Evolutionary conservation across 2,329 filamentous ascomycete genomes (phyloP).

Genomic region (Triangularia verruculosa): DNA sequence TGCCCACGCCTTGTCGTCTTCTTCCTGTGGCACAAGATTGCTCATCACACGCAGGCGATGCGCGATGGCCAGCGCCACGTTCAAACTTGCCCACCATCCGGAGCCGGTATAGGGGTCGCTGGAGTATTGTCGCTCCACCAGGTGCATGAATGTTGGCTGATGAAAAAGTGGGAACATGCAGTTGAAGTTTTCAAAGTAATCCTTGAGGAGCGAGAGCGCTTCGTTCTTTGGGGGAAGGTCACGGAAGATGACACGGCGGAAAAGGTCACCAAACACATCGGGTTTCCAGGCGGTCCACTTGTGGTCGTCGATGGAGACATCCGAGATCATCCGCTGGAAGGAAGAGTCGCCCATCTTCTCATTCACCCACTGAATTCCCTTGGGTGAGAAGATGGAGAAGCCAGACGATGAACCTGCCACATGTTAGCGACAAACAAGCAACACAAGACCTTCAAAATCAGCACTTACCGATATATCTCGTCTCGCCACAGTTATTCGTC

Average conservation of each 20-base stretch:
- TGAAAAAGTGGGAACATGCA: conserved; percentile 98
- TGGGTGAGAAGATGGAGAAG: conserved; percentile 97
- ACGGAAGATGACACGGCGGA: conserved; percentile 79
- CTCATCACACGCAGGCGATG: conserved; percentile 93
- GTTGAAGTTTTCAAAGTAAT: conserved; percentile 99
- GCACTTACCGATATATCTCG: conserved; percentile 81
- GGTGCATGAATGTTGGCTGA: conserved; percentile 96
- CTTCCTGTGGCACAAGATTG: conserved; percentile 83
- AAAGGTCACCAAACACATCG: conserved; percentile 93
- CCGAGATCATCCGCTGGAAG: conserved; percentile 91
- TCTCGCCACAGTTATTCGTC: conserved; percentile 92
- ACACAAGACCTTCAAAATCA: background rate
- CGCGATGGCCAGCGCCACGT: conserved; percentile 88
- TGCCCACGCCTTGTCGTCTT: conserved; percentile 91
- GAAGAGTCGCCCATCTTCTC: conserved; percentile 94
- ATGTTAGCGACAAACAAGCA: background rate
- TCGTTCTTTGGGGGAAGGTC: conserved; percentile 82
- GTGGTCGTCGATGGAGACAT: conserved; percentile 86
- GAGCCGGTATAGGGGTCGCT: conserved; percentile 89
- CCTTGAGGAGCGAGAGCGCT: conserved; percentile 80
- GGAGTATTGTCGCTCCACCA: conserved; percentile 92
- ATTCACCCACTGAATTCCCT: conserved; percentile 98
- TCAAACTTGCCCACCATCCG: conserved; percentile 98
- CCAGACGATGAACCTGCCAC: conserved; percentile 82
- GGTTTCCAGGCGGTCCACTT: conserved; percentile 98